Evolutionary conservation across 2,329 filamentous ascomycete genomes (phyloP), one percentile per base, ranked within the genome.

Genomic region (Aspergillus aculeatus): DNA sequence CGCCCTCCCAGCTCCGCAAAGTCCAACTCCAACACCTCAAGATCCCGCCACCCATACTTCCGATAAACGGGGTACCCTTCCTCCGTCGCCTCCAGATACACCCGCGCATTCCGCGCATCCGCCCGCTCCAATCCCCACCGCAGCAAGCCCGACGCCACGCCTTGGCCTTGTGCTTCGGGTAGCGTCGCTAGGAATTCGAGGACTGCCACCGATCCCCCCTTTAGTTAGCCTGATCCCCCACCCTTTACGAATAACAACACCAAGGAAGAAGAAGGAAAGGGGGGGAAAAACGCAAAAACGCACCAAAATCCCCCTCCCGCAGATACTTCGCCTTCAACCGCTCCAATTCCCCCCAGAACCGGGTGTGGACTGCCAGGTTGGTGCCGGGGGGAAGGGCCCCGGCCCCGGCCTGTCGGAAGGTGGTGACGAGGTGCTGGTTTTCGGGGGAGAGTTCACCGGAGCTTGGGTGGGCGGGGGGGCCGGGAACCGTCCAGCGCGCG

Each of bases 1-100:
- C 50, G 35, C 4, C 58, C 59, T 7, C 68, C 70, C 48, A 73
- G 73, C 4, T 38, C 59, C 1, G 68, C 70, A 5, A 72, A 70
- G 14, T 78, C 71, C 54, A 82, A 67, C 41, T 51, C 53, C 6
- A 79, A 52, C 35, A 74, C 69, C 3, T 77, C 77, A 7, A 80
- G 58, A 5, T 73, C 68, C 54, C 68, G 66, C 62, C 82, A 86
- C 2, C 82, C 83, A 65, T 79, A 75, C 62, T 76, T 80, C 58
- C 76, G 66, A 71, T 85, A 86, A 10, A 84, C 54, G 0, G 71
- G 73, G 60, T 74, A 78, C 1, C 81, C 83, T 14, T 75, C 76
- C 0, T 74, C 75, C 47, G 82, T 83, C 9, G 82, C 80, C 60
- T 85, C 82, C 1, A 85, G 68, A 67, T 81, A 86, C 4, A 77